Percentiles rank a stretch among this genome's conserved stretches.
These are phyloP conservation scores for Beta macrorhiza DNA, from an alignment of 179 eudicot species.

Conservation along the genomic window DNA sequence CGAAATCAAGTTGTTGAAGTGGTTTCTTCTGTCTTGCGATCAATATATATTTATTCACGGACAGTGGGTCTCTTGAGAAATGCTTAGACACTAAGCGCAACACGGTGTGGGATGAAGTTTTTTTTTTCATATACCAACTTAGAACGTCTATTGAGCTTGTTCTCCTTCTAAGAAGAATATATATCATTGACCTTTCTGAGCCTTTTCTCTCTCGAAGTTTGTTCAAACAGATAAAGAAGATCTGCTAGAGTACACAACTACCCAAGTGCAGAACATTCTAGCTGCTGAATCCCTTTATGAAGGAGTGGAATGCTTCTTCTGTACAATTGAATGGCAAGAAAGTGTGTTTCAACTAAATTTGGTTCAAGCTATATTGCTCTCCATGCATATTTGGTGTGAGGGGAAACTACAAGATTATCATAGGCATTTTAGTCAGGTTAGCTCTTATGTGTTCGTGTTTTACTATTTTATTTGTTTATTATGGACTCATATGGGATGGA, in stretches of 20 bases:
- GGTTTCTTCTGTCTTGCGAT: not conserved
- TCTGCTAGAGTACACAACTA: slow-evolving; percentile 58
- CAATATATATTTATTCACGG: not conserved
- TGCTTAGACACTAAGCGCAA: not conserved
- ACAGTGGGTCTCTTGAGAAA: not conserved
- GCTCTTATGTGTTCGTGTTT: slow-evolving; percentile 6
- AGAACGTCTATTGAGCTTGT: not conserved
- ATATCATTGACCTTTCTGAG: not conserved
- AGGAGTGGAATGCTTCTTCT: slow-evolving; percentile 45
- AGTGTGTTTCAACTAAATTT: slow-evolving; percentile 41
- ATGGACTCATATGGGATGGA: slow-evolving; percentile 13
- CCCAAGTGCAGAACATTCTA: slow-evolving; percentile 53
- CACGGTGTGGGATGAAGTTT: not conserved
- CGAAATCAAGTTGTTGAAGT: not conserved
- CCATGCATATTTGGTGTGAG: slow-evolving; percentile 75
- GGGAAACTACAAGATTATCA: slow-evolving; percentile 74
- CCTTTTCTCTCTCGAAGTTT: slow-evolving; percentile 52
- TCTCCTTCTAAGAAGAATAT: not conserved
- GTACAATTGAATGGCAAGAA: slow-evolving; percentile 46
- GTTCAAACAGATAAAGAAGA: slow-evolving; percentile 56
- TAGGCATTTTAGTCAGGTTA: slow-evolving; percentile 71
- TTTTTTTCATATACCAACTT: not conserved
- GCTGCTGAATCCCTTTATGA: slow-evolving; percentile 39
- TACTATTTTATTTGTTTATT: not conserved
- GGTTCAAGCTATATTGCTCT: slow-evolving; percentile 56